Evolutionary conservation across 1,284 basidiomycete genomes (phyloP).

Genomic region (Marasmius tenuissimus): DNA sequence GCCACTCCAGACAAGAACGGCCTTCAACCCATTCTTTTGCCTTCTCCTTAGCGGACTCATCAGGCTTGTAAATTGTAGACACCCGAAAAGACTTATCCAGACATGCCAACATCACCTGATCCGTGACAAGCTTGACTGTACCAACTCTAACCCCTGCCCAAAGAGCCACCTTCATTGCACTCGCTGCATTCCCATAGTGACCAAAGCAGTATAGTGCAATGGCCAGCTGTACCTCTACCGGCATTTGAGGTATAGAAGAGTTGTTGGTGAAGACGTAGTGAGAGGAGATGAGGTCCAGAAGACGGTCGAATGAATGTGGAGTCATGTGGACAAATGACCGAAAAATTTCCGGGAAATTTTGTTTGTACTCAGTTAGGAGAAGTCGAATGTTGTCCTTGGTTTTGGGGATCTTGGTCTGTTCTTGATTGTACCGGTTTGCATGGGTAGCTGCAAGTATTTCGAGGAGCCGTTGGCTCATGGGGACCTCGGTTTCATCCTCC

Average conservation of each 20-base stretch:
- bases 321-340: too few relatives aligned
- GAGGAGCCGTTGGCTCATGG: too few relatives aligned
- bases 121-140: slow-evolving; percentile 25
- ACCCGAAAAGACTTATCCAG: slow-evolving; percentile 20
- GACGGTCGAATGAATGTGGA: background rate
- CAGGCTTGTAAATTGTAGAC: slow-evolving; percentile 18
- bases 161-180: slow-evolving; percentile 27
- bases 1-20: slow-evolving; percentile 20
- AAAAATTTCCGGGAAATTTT: too few relatives aligned
- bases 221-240: slow-evolving; percentile 28
- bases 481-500: too few relatives aligned
- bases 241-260: slow-evolving; percentile 17
- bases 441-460: too few relatives aligned
- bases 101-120: slow-evolving; percentile 24
- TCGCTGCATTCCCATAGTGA: slow-evolving; percentile 32
- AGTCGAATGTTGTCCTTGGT: too few relatives aligned
- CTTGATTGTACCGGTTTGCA: too few relatives aligned
- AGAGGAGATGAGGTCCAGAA: background rate
- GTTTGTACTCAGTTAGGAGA: too few relatives aligned
- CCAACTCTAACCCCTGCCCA: slow-evolving; percentile 31
- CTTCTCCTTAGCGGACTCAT: slow-evolving; percentile 16
- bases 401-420: too few relatives aligned
- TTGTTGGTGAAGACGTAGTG: background rate
- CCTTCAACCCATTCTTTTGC: slow-evolving; percentile 18
- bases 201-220: slow-evolving; percentile 29